A percentile compares a stretch with the other conserved stretches of the same genome.
Evolutionary conservation across 73 alveolate species (phyloP).

Genomic region (Tetrahymena thermophila): DNA sequence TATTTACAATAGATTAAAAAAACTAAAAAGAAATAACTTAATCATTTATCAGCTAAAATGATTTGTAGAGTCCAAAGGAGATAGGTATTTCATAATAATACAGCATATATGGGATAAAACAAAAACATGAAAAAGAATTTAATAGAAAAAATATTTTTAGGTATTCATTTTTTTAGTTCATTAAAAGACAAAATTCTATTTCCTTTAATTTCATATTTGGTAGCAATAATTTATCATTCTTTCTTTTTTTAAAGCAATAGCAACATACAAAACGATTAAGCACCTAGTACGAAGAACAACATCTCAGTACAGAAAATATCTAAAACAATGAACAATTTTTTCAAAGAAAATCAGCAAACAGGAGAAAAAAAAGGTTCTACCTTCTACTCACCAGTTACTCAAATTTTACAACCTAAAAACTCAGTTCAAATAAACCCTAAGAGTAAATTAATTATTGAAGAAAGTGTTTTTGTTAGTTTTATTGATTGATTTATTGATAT

Average conservation of each 20-base stretch:
- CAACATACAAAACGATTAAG: background rate
- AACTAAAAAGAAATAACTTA: background rate
- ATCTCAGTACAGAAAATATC: background rate
- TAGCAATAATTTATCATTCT: too few relatives aligned
- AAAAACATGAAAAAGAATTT: background rate
- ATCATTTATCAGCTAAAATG: background rate
- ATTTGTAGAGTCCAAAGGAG: background rate
- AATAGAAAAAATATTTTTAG: background rate
- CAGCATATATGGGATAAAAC: background rate
- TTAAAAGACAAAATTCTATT: too few relatives aligned
- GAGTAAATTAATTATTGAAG: background rate
- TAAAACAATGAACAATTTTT: background rate
- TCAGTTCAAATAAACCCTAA: background rate
- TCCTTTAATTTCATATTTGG: background rate
- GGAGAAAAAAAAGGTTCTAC: background rate
- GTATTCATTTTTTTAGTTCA: background rate
- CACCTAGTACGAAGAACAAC: background rate
- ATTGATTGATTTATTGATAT: background rate
- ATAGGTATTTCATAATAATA: background rate
- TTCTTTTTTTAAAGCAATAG: background rate
- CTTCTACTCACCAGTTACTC: background rate
- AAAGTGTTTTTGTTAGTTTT: background rate
- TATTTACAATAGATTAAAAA: background rate
- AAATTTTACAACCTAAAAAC: background rate
- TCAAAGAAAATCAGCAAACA: background rate